Percentiles rank a stretch among this genome's conserved stretches.
Conservation (phyloP, 306 rosid genomes). For the Vigna angularis region DNA sequence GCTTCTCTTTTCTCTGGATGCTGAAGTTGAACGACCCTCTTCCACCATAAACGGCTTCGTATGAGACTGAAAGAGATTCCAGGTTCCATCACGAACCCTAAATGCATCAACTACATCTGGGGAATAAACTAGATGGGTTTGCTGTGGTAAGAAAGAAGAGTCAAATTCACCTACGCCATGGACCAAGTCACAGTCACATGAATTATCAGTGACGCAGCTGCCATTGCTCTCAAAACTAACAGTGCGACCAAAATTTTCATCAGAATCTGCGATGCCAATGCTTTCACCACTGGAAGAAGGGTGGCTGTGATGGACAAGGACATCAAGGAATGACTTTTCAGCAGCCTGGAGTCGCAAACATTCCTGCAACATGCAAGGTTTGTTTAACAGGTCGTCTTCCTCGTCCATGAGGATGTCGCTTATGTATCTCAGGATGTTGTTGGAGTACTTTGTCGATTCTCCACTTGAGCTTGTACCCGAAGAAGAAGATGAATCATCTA, state of each 20-base stretch:
- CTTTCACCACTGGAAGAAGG: slow-evolving; percentile 34
- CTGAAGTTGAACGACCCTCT: slow-evolving; percentile 13
- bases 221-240: slow-evolving; percentile 45
- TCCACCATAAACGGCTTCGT: background rate
- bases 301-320: slow-evolving; percentile 43
- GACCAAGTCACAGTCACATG: slow-evolving; percentile 43
- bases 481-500: slow-evolving; percentile 46
- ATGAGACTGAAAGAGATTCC: slow-evolving; percentile 33
- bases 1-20: slow-evolving; percentile 48
- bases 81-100: slow-evolving; percentile 35
- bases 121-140: slow-evolving; percentile 42
- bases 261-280: slow-evolving; percentile 39
- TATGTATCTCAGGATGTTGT: slow-evolving; percentile 64
- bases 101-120: slow-evolving; percentile 24
- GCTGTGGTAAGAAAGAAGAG: slow-evolving; percentile 15
- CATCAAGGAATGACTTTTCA: slow-evolving; percentile 84
- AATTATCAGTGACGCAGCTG: slow-evolving; percentile 45
- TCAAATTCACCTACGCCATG: slow-evolving; percentile 39
- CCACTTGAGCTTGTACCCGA: slow-evolving; percentile 48
- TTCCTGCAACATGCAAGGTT: slow-evolving; percentile 85
- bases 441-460: slow-evolving; percentile 54
- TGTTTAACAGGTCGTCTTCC: slow-evolving; percentile 65
- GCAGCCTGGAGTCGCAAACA: slow-evolving; percentile 83
- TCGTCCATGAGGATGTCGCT: slow-evolving; percentile 83
- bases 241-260: slow-evolving; percentile 25